Conservation (phyloP, 805 yeast species). For the Gaillardinia entomophila region DNA sequence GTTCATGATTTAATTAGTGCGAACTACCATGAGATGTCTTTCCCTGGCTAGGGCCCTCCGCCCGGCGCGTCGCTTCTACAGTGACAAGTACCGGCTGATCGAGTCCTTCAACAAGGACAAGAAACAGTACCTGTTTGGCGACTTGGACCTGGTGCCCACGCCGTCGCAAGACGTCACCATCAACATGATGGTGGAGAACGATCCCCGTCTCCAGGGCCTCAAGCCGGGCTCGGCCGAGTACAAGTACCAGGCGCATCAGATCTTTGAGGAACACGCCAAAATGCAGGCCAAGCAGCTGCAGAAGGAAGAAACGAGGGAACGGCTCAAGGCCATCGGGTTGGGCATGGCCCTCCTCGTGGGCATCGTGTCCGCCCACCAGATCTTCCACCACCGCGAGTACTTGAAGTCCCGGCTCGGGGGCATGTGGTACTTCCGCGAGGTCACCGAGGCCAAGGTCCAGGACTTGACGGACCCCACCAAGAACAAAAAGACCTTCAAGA, state of each 20-base stretch:
- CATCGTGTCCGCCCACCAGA: slow-evolving; percentile 35
- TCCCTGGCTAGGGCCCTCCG: background rate
- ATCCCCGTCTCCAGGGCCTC: slow-evolving; percentile 24
- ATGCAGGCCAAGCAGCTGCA: slow-evolving; percentile 21
- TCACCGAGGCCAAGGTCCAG: slow-evolving; percentile 33
- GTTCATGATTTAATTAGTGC: no score
- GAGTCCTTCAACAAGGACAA: slow-evolving; percentile 35
- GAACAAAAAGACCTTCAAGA: slow-evolving; percentile 20
- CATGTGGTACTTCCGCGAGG: slow-evolving; percentile 23
- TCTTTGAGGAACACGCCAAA: slow-evolving; percentile 20
- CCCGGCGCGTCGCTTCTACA: background rate
- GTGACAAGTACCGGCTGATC: slow-evolving; percentile 8
- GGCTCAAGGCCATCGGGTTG: slow-evolving; percentile 37
- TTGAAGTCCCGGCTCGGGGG: slow-evolving; percentile 29
- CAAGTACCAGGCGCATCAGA: slow-evolving; percentile 21
- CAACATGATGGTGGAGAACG: slow-evolving; percentile 19
- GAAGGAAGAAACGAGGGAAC: slow-evolving; percentile 36
- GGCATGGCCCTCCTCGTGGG: slow-evolving; percentile 39
- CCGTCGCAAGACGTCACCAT: slow-evolving; percentile 10
- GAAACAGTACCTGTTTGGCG: slow-evolving; percentile 23
- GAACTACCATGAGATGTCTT: no score
- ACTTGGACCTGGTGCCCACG: no score
- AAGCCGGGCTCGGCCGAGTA: slow-evolving; percentile 30
- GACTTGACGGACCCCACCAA: slow-evolving; percentile 25
- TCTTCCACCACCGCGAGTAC: slow-evolving; percentile 36